phyloP scores from a whole-genome alignment of 2,329 filamentous ascomycete species.

The Colletotrichum orchidophilum region DNA sequence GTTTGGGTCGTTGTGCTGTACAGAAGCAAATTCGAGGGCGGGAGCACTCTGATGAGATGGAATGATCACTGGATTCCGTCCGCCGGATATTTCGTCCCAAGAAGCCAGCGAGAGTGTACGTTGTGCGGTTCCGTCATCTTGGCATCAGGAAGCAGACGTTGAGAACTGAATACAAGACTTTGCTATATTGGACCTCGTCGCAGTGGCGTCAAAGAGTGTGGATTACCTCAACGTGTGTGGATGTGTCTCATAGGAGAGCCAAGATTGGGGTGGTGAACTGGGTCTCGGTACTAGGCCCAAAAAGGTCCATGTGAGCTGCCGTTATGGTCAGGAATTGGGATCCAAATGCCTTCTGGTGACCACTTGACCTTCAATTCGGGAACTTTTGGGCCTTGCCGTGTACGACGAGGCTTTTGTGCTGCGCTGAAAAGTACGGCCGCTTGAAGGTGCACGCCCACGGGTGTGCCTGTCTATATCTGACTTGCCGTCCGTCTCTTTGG shows the following conservation, averaged over 20 bases:
- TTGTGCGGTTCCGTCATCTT: background rate
- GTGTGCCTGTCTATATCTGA: slow-evolving; percentile 1
- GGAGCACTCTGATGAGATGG: background rate
- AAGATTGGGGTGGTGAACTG: slow-evolving; percentile 4
- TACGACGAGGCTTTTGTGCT: background rate
- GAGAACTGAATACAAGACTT: background rate
- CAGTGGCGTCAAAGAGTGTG: slow-evolving; percentile 10
- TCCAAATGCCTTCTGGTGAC: background rate
- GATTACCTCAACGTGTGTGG: background rate
- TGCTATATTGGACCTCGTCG: background rate
- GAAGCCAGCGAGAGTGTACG: background rate
- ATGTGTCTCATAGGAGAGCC: slow-evolving; percentile 8
- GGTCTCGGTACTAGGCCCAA: background rate
- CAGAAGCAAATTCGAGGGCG: slow-evolving; percentile 1
- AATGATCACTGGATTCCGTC: background rate
- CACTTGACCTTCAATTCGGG: background rate
- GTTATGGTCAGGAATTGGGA: background rate
- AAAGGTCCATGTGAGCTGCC: background rate
- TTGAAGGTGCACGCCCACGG: background rate
- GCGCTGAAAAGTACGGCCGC: background rate
- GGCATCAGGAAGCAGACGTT: slow-evolving; percentile 1
- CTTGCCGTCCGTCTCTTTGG: background rate
- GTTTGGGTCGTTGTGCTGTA: background rate
- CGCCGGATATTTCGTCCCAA: slow-evolving; percentile 13
- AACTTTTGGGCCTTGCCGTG: background rate